phyloP scores from a whole-genome alignment of 208 protist species.

The Porcisia hertigi region DNA sequence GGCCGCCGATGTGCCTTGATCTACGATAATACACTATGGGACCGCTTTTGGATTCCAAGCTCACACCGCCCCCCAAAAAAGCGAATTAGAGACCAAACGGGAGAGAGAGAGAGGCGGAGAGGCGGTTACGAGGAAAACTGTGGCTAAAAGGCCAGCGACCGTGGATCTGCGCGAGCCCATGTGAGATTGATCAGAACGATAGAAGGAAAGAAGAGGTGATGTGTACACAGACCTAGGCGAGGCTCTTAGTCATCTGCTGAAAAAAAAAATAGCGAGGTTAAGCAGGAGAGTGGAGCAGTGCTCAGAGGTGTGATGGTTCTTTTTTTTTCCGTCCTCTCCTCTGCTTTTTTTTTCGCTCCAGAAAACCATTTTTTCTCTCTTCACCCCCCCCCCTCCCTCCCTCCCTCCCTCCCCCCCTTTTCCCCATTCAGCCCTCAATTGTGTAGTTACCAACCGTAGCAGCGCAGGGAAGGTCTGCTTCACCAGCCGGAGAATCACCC shows the following conservation, averaged over 20 bases:
- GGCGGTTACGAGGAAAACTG: background rate
- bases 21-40: background rate
- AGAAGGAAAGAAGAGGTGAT: background rate
- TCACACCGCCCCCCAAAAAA: too few relatives aligned
- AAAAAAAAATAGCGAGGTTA: background rate
- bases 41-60: background rate
- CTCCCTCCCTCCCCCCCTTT: too few relatives aligned
- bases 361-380: background rate
- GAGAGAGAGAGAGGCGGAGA: background rate
- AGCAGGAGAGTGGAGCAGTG: background rate
- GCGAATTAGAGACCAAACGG: background rate
- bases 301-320: background rate
- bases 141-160: background rate
- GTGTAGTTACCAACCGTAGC: too few relatives aligned
- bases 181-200: background rate
- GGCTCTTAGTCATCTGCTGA: background rate
- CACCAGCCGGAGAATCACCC: background rate
- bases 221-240: background rate
- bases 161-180: background rate
- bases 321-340: too few relatives aligned
- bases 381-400: background rate
- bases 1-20: background rate
- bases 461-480: background rate
- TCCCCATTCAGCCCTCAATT: background rate
- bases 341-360: too few relatives aligned